A percentile compares a stretch with the other conserved stretches of the same genome.
Conservation (phyloP, 2,329 filamentous ascomycete species). For the Phaeosphaeriaceae sp. region DNA sequence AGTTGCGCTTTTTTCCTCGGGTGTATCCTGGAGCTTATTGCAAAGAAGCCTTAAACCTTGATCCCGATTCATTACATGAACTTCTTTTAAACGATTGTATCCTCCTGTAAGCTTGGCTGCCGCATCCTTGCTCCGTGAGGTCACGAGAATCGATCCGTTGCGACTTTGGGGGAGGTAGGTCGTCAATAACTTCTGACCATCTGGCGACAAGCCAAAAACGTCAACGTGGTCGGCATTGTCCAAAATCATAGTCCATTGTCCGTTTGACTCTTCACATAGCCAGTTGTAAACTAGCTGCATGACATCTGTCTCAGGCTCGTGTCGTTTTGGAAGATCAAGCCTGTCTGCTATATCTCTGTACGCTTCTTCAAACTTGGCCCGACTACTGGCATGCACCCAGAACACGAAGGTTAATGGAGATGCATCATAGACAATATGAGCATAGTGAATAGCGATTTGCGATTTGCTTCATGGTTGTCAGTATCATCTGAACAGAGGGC, state of each 20-base stretch:
- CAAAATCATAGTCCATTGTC: slow-evolving; percentile 19
- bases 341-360: slow-evolving; percentile 18
- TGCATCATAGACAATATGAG: slow-evolving; percentile 19
- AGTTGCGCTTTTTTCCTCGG: slow-evolving; percentile 6
- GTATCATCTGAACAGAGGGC: neutral
- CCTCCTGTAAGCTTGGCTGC: slow-evolving; percentile 8
- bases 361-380: slow-evolving; percentile 18
- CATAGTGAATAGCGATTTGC: slow-evolving; percentile 29
- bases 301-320: slow-evolving; percentile 14
- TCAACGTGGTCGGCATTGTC: slow-evolving; percentile 19
- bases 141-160: slow-evolving; percentile 15
- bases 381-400: slow-evolving; percentile 35
- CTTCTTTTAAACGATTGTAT: slow-evolving; percentile 15
- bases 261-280: slow-evolving; percentile 18
- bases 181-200: no score
- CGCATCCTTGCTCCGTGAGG: slow-evolving; percentile 14
- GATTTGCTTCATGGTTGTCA: slow-evolving; percentile 8
- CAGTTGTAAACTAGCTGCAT: slow-evolving; percentile 17
- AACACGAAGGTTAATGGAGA: slow-evolving; percentile 28
- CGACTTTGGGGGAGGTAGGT: slow-evolving; percentile 7
- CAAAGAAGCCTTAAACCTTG: slow-evolving; percentile 25
- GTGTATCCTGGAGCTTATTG: slow-evolving; percentile 21
- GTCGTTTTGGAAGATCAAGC: slow-evolving; percentile 12
- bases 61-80: slow-evolving; percentile 25
- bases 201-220: slow-evolving; percentile 4